phyloP scores from a whole-genome alignment of 768 basidiomycete species.

The Zangia roseola region DNA sequence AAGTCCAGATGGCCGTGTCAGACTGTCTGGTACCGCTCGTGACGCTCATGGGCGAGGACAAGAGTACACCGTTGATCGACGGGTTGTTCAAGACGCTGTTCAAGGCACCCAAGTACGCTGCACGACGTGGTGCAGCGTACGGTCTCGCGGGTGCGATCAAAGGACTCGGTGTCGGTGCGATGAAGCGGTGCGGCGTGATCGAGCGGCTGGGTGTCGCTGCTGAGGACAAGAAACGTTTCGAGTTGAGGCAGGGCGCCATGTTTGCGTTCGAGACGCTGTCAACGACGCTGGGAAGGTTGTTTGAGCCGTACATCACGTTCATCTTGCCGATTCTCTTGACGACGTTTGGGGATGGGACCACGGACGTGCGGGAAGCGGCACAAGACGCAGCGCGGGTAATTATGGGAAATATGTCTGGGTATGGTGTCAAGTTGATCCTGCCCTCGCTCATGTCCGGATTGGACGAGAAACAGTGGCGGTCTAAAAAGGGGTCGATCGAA shows the following conservation, averaged over 20 bases:
- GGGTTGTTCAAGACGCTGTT: constrained; percentile 75
- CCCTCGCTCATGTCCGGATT: constrained; percentile 86
- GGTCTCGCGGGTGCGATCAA: constrained; percentile 91
- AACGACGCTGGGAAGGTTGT: constrained; percentile 79
- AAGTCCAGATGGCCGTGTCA: constrained; percentile 94
- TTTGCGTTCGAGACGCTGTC: constrained; percentile 94
- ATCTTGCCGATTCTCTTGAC: constrained; percentile 81
- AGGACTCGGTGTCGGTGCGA: constrained; percentile 81
- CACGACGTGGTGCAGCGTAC: constrained; percentile 95
- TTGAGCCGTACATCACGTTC: constrained; percentile 89
- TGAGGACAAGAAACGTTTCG: constrained; percentile 87
- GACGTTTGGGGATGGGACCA: constrained; percentile 80
- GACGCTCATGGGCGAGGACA: constrained; percentile 52
- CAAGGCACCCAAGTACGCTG: constrained; percentile 81
- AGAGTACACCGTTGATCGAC: constrained; percentile 59
- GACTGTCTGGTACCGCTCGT: constrained; percentile 93
- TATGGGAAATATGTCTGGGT: constrained; percentile 93
- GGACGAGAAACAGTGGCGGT: constrained; percentile 98
- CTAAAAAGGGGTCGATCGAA: constrained; percentile 97
- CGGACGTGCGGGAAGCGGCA: constrained; percentile 91
- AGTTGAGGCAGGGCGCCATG: constrained; percentile 89
- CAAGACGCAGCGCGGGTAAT: constrained; percentile 90
- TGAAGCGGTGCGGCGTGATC: constrained; percentile 84
- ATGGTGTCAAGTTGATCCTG: constrained; percentile 93
- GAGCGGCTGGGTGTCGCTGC: constrained; percentile 67